phyloP scores from a whole-genome alignment of 2,329 filamentous ascomycete species.

The Karstenula rhodostoma region DNA sequence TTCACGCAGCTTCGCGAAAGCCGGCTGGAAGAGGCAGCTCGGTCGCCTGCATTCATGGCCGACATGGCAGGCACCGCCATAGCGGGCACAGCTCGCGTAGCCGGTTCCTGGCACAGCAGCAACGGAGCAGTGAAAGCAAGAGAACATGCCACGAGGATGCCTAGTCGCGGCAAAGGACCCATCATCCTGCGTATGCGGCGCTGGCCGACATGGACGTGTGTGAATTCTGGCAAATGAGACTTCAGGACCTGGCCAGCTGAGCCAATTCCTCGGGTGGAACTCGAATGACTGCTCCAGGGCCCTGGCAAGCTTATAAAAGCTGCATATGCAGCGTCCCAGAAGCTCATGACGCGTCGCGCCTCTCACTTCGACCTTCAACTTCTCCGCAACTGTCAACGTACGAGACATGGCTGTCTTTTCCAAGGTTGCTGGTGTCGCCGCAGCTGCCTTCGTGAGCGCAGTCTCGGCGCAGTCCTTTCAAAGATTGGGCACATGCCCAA shows the following conservation, averaged over 20 bases:
- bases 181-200: conserved; percentile 23
- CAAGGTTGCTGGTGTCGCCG: conserved; percentile 37
- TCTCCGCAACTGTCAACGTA: conserved; percentile 14
- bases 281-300: conserved; percentile 33
- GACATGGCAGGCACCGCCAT: conserved; percentile 26
- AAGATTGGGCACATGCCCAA: conserved; percentile 64
- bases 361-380: not conserved
- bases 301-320: conserved; percentile 43
- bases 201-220: conserved; percentile 22
- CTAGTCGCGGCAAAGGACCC: conserved; percentile 22
- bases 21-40: conserved; percentile 34
- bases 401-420: conserved; percentile 41
- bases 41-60: conserved; percentile 26
- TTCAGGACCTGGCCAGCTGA: not conserved
- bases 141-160: conserved; percentile 39
- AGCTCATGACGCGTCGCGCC: conserved; percentile 20
- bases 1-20: not conserved
- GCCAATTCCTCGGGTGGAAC: conserved; percentile 18
- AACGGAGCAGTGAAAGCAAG: conserved; percentile 40
- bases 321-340: conserved; percentile 23
- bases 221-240: conserved; percentile 23
- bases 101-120: conserved; percentile 26
- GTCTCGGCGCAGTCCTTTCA: conserved; percentile 62
- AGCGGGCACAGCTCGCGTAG: conserved; percentile 27
- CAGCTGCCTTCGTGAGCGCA: conserved; percentile 37